Evolutionary conservation across 805 yeast genomes (phyloP), one percentile per base, ranked within the genome.

Genomic region (Suhomyces vadensis): DNA sequence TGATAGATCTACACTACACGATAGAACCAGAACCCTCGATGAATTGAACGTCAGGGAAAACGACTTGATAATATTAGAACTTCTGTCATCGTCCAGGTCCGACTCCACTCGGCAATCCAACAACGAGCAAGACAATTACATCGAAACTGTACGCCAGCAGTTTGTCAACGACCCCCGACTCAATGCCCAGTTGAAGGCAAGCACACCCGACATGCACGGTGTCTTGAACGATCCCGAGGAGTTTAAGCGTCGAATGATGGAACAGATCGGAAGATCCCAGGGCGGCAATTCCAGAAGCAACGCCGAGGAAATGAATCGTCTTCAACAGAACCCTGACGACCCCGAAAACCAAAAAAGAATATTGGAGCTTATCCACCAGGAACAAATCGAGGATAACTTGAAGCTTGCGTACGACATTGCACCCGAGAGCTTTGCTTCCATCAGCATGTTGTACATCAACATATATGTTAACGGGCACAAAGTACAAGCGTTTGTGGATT

Each of bases 401-500:
- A 74, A 80, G 37, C 73, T 80, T 50, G 98, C 99, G 0, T 74
- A 82, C 60, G 97, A 91, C 46, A 82, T 83, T 42, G 81, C 92
- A 4, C 99, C 99, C 0, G 99, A 94, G 61, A 76, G 87, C 27
- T 94, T 94, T 66, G 83, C 90, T 0, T 65, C 77, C 0, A 95
- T 92, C 3, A 78, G 79, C 24, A 90, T 94, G 96, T 74, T 94
- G 31, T 92, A 84, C 64, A 81, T 94, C 11, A 74, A 82, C 44
- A 74, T 89, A 31, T 83, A 80, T 52, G 84, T 92, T 27, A 91
- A 94, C 56, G 92, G 94, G 1, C 73, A 75, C 37, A 82, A 83
- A 17, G 85, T 90, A 2, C 87, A 87, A 60, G 98, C 98, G 0
- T 89, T 94, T 69, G 95, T 94, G 4, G 99, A 94, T 61, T 82